Percentiles rank a stretch among this genome's conserved stretches.
phyloP scores from a whole-genome alignment of 78 protist genomes.

The Dictyostelium citrinum region DNA sequence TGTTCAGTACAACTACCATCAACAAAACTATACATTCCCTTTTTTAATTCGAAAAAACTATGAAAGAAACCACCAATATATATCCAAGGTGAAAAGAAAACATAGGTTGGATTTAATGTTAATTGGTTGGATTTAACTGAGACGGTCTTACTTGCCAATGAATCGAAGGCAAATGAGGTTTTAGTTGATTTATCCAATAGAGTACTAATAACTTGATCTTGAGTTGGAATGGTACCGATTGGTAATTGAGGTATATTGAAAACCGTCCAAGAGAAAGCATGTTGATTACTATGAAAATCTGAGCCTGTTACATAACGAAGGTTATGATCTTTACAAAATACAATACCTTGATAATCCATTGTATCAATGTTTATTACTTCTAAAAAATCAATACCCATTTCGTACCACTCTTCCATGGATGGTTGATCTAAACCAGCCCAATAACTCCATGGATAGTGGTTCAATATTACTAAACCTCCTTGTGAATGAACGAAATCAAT shows the following conservation, averaged over 20 bases:
- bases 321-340: not conserved
- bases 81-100: slow-evolving; percentile 34
- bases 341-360: not conserved
- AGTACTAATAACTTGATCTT: not conserved
- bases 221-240: not conserved
- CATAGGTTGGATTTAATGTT: not conserved
- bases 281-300: slow-evolving; percentile 7
- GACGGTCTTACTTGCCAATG: not conserved
- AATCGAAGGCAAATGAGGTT: not conserved
- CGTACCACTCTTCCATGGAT: not conserved
- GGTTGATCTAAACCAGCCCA: slow-evolving; percentile 41
- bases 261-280: slow-evolving; percentile 6
- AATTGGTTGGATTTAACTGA: not conserved
- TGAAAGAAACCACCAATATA: slow-evolving; percentile 54
- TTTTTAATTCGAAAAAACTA: not conserved
- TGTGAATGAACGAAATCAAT: slow-evolving; percentile 5
- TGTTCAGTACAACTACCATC: slow-evolving; percentile 35
- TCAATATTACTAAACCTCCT: slow-evolving; percentile 48
- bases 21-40: slow-evolving; percentile 55
- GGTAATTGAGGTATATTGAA: not conserved
- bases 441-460: slow-evolving; percentile 51
- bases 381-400: slow-evolving; percentile 28
- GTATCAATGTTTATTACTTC: slow-evolving; percentile 21
- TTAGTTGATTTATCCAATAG: not conserved
- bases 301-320: slow-evolving; percentile 10